These are phyloP conservation scores for Phytopythium mirpurense DNA, from an alignment of 352 stramenopile genomes.

Conservation along the genomic window DNA sequence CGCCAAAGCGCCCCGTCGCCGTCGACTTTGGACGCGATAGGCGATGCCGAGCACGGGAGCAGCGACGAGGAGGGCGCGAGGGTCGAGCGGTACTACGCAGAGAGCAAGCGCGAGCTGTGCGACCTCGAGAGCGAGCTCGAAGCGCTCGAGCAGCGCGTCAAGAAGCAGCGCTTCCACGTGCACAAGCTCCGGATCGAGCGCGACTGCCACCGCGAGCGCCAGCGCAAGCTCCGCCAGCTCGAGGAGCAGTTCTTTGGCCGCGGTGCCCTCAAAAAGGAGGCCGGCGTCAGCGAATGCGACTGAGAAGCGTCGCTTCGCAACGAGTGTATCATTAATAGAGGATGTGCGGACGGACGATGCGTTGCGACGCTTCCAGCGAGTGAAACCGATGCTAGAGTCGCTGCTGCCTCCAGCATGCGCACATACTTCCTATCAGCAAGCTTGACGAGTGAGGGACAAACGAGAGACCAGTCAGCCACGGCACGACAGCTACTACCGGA, in stretches of 20 bases:
- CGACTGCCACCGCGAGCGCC: slow-evolving; percentile 5
- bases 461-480: no score
- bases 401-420: no score
- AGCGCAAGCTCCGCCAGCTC: slow-evolving; percentile 3
- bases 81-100: neutral
- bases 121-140: neutral
- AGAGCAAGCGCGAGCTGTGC: neutral
- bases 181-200: slow-evolving; percentile 6
- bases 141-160: slow-evolving; percentile 5
- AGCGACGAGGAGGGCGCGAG: neutral
- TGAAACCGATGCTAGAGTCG: neutral
- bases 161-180: slow-evolving; percentile 4
- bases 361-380: neutral
- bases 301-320: neutral
- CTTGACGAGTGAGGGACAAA: no score
- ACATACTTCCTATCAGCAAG: no score
- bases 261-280: slow-evolving; percentile 6
- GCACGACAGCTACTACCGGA: no score
- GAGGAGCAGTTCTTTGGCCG: slow-evolving; percentile 22
- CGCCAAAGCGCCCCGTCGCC: neutral
- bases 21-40: neutral
- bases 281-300: neutral
- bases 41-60: neutral
- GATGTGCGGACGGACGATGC: neutral
- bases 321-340: slow-evolving; percentile 2